phyloP scores from a whole-genome alignment of 495 filamentous ascomycete species.

The Tuber borchii region DNA sequence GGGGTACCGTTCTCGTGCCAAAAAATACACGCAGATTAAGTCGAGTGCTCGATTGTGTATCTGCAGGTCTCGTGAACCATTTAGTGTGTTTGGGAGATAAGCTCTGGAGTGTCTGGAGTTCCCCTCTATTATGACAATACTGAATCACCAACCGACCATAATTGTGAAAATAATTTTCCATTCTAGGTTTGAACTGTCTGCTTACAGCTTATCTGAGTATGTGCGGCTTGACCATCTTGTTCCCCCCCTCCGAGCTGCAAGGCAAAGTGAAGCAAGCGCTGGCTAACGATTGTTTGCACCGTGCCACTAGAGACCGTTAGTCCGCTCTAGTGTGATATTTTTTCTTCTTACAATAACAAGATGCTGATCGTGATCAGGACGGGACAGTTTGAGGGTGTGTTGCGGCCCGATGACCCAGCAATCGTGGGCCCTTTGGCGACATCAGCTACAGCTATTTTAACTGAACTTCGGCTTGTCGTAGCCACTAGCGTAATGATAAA shows the following conservation, averaged over 20 bases:
- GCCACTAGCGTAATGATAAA: neutral
- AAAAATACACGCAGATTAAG: neutral
- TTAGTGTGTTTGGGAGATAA: neutral
- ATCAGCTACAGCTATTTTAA: neutral
- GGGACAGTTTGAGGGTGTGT: neutral
- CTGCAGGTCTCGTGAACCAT: neutral
- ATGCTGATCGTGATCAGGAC: neutral
- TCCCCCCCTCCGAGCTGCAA: neutral
- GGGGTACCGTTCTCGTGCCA: neutral
- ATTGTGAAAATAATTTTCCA: neutral
- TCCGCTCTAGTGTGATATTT: neutral
- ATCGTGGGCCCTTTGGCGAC: neutral
- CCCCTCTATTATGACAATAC: neutral
- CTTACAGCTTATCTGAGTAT: neutral
- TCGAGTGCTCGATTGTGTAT: slow-evolving; percentile 1
- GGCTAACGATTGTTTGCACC: neutral
- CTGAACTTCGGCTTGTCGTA: neutral
- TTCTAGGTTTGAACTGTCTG: neutral
- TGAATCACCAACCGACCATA: neutral
- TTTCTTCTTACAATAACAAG: neutral
- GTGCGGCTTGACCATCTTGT: neutral
- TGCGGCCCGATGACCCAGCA: neutral
- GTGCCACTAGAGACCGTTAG: neutral
- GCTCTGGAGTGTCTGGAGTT: neutral
- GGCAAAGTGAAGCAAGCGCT: neutral